Evolutionary conservation across 2,329 filamentous ascomycete genomes (phyloP), one percentile per base, ranked within the genome.

Genomic region (Colletotrichum sp.): DNA sequence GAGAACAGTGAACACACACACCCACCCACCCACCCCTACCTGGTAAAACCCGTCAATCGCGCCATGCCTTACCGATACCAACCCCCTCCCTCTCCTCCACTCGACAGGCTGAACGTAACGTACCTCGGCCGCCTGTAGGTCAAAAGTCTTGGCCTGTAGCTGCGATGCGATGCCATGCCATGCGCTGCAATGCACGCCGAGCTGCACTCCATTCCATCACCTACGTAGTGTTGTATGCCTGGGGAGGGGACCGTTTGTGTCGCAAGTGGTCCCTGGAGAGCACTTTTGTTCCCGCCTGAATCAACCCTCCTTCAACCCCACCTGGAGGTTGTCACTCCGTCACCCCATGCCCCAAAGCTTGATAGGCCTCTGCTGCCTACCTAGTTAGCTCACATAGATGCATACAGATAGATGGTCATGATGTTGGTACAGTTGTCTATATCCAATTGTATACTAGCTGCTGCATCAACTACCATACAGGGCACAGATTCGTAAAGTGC

Each of bases 161-260:
- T 52, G 43, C 71, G 21, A 36, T 60, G 66, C 71, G 5, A 66
- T 74, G 71, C 61, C 9, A 56, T 74, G 71, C 71, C 16, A 55
- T 43, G 55, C 67, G 69, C 62, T 72, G 72, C 69, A 43, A 71
- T 75, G 73, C 69, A 34, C 67, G 48, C 66, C 71, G 58, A 65
- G 36, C 58, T 75, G 72, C 72, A 75, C 69, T 75, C 72, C 55
- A 71, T 74, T 55, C 28, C 28, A 66, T 71, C 43, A 69, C 34
- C 61, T 32, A 32, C 18, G 28, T 24, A 21, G 18, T 34, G 55
- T 62, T 60, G 60, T 69, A 71, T 55, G 48, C 62, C 28, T n/a
- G 72, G 66, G 60, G 48, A 48, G 38, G 18, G 38, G 38, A 21
- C 26, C 72, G 69, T 75, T 75, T 62, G 72, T 72, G 72, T 67